Percentiles rank a stretch among this genome's conserved stretches.
Conservation (phyloP, 106 monocot genomes). For the Platanthera guangdongensis region DNA sequence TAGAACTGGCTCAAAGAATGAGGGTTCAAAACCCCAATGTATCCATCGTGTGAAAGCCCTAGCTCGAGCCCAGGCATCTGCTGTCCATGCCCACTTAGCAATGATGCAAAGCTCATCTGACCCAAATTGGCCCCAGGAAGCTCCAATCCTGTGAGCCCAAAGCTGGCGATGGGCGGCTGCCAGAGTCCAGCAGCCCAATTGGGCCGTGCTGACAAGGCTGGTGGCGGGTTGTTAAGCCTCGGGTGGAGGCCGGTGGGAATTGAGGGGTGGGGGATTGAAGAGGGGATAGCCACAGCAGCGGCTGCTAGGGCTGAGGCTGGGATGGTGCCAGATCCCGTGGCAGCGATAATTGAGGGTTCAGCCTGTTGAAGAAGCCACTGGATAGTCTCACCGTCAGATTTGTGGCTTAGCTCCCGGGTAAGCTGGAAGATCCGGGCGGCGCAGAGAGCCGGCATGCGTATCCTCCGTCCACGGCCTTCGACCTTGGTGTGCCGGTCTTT, state of each 20-base stretch:
- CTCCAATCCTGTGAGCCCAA: constrained; percentile 11
- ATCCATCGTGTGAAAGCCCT: constrained; percentile 29
- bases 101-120: constrained; percentile 21
- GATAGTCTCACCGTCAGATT: constrained; percentile 68
- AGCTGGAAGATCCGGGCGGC: constrained; percentile 76
- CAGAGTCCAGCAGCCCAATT: background rate
- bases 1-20: constrained; percentile 25
- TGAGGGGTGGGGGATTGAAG: background rate
- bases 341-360: constrained; percentile 64
- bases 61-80: constrained; percentile 32
- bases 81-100: constrained; percentile 14
- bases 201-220: background rate
- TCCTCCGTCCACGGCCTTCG: constrained; percentile 57
- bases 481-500: constrained; percentile 77
- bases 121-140: background rate
- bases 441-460: constrained; percentile 71
- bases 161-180: background rate
- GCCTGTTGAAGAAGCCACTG: constrained; percentile 72
- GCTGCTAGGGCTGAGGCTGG: constrained; percentile 40
- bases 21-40: constrained; percentile 12
- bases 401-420: constrained; percentile 63
- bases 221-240: background rate
- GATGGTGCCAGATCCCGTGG: constrained; percentile 67
- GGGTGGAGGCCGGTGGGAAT: background rate
- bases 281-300: constrained; percentile 8